A percentile compares a stretch with the other conserved stretches of the same genome.
Conservation (phyloP, 2,329 filamentous ascomycete species). For the Apiospora phragmitis region DNA sequence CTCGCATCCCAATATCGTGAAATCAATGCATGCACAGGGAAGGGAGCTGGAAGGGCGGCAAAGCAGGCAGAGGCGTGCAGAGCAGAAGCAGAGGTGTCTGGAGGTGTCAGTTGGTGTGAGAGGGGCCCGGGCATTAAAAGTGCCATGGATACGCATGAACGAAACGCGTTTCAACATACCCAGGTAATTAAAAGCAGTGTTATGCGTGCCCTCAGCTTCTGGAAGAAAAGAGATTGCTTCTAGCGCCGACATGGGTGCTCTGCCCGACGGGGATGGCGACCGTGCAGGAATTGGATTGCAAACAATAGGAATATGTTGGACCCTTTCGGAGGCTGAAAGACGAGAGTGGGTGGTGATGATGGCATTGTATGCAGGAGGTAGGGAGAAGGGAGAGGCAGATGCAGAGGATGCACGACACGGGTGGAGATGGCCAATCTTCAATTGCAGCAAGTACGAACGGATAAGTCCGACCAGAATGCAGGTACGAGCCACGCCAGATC, state of each 20-base stretch:
- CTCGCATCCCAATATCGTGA: not conserved
- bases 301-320: not conserved
- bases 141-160: slow-evolving; percentile 43
- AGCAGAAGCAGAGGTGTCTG: not conserved
- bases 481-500: not conserved
- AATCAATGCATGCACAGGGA: not conserved
- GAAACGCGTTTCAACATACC: slow-evolving; percentile 44
- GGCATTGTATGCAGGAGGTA: not conserved
- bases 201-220: slow-evolving; percentile 42
- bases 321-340: not conserved
- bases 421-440: not conserved
- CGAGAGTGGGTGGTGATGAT: not conserved
- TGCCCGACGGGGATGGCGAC: not conserved
- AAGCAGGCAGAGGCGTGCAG: not conserved
- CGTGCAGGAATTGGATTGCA: not conserved
- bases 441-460: not conserved
- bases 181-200: slow-evolving; percentile 47
- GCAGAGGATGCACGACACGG: not conserved
- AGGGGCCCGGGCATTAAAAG: slow-evolving; percentile 19
- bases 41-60: not conserved
- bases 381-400: not conserved
- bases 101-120: not conserved
- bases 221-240: slow-evolving; percentile 38
- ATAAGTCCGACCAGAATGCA: not conserved
- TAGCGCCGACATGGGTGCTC: slow-evolving; percentile 25